Conservation (phyloP, 345 rosid genomes). For the Arabidopsis arenosa region DNA sequence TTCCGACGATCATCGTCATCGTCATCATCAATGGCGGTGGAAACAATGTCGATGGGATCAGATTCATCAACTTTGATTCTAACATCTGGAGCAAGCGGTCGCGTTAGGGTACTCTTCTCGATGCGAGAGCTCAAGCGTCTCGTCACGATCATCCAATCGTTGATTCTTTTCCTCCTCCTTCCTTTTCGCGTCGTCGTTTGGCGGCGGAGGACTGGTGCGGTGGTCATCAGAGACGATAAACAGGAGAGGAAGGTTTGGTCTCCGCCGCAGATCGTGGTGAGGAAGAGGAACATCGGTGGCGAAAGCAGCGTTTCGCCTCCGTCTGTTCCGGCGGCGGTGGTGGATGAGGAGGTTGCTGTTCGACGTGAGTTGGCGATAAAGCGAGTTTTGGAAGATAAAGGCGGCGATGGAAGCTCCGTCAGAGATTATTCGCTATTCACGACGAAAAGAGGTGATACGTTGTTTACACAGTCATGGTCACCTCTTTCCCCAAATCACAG, state of each 20-base stretch:
- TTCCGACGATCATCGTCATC: slow-evolving; percentile 29
- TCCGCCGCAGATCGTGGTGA: slow-evolving; percentile 54
- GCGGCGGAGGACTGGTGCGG: slow-evolving; percentile 36
- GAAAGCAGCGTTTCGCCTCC: slow-evolving; percentile 31
- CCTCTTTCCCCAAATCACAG: slow-evolving; percentile 61
- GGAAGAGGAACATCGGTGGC: slow-evolving; percentile 51
- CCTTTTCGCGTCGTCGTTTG: slow-evolving; percentile 58
- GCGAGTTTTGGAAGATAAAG: slow-evolving; percentile 65
- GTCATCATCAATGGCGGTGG: slow-evolving; percentile 50
- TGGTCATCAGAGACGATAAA: slow-evolving; percentile 55
- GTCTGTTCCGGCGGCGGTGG: slow-evolving; percentile 35
- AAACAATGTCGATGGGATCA: slow-evolving; percentile 41
- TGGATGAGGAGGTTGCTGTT: slow-evolving; percentile 66
- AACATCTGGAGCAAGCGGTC: slow-evolving; percentile 90
- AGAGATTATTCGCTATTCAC: slow-evolving; percentile 63
- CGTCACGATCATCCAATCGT: slow-evolving; percentile 50
- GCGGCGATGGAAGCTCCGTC: slow-evolving; percentile 44
- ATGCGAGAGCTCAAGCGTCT: slow-evolving; percentile 54
- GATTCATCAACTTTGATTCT: slow-evolving; percentile 58
- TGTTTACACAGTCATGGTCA: slow-evolving; percentile 87
- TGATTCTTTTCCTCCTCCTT: slow-evolving; percentile 56
- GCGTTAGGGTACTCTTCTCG: slow-evolving; percentile 69
- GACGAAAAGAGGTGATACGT: slow-evolving; percentile 65
- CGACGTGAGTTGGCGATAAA: slow-evolving; percentile 71
- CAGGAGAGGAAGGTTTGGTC: slow-evolving; percentile 43